These are phyloP conservation scores for Rosa chinensis DNA, from an alignment of 306 rosid species.

Conservation along the genomic window DNA sequence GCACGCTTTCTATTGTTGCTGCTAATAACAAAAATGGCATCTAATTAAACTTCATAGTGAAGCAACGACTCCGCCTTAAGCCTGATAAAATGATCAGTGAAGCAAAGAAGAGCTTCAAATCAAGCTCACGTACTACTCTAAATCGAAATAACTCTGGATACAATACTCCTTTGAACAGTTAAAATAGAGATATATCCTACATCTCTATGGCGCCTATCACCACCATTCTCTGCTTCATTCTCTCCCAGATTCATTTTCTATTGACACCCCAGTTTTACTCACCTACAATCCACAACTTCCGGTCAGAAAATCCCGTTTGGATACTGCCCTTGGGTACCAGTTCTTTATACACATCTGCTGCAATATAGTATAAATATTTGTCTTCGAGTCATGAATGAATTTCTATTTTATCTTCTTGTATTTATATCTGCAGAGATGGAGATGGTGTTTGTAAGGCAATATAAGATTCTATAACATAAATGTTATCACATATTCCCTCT, in stretches of 20 bases:
- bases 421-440: too few relatives aligned
- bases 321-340: background rate
- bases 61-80: background rate
- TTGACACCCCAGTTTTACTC: background rate
- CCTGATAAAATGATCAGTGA: too few relatives aligned
- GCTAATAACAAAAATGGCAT: background rate
- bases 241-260: background rate
- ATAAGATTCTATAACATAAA: too few relatives aligned
- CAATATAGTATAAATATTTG: too few relatives aligned
- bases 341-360: too few relatives aligned
- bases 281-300: background rate
- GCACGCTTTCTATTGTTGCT: too few relatives aligned
- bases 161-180: too few relatives aligned
- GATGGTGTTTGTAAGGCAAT: too few relatives aligned
- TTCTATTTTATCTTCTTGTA: too few relatives aligned
- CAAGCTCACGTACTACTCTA: background rate
- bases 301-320: background rate
- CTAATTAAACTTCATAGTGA: background rate
- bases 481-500: too few relatives aligned
- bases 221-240: background rate
- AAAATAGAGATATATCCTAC: background rate
- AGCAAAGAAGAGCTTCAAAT: background rate
- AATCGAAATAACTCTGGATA: too few relatives aligned
- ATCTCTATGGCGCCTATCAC: background rate
- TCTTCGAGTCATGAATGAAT: too few relatives aligned